These are phyloP conservation scores for Leersia perrieri DNA, from an alignment of 176 grass and related monocot species.

Conservation along the genomic window DNA sequence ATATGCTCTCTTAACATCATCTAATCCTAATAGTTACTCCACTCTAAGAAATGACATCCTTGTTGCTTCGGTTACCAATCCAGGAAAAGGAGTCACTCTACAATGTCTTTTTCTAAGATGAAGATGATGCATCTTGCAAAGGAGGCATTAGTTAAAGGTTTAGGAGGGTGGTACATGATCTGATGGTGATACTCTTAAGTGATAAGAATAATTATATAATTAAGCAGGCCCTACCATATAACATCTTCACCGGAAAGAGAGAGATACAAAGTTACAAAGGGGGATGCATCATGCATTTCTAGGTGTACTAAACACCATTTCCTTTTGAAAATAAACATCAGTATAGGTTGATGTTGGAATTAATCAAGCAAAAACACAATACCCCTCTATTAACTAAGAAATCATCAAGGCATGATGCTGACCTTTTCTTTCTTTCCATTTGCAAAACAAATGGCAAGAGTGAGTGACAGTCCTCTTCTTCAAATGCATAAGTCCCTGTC, in stretches of 20 bases:
- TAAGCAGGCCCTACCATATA: neutral
- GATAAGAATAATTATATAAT: neutral
- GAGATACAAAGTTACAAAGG: neutral
- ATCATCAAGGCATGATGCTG: neutral
- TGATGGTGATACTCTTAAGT: constrained; percentile 5
- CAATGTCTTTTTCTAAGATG: neutral
- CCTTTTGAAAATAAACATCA: neutral
- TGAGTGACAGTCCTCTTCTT: neutral
- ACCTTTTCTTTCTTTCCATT: neutral
- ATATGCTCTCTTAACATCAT: constrained; percentile 17
- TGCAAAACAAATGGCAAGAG: neutral
- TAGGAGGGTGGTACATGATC: neutral
- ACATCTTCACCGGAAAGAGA: neutral
- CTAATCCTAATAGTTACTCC: constrained; percentile 21
- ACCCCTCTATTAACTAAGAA: neutral
- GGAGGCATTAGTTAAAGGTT: neutral
- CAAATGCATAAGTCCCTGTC: neutral
- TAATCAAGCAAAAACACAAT: neutral
- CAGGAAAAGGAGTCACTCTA: neutral
- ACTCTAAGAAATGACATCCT: constrained; percentile 1
- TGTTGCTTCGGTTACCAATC: neutral
- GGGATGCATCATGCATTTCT: neutral
- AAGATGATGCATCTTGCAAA: constrained; percentile 13
- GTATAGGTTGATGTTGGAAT: neutral
- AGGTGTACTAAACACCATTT: neutral